Conservation (phyloP, 306 rosid genomes). For the Cyclanthera cordifolia region DNA sequence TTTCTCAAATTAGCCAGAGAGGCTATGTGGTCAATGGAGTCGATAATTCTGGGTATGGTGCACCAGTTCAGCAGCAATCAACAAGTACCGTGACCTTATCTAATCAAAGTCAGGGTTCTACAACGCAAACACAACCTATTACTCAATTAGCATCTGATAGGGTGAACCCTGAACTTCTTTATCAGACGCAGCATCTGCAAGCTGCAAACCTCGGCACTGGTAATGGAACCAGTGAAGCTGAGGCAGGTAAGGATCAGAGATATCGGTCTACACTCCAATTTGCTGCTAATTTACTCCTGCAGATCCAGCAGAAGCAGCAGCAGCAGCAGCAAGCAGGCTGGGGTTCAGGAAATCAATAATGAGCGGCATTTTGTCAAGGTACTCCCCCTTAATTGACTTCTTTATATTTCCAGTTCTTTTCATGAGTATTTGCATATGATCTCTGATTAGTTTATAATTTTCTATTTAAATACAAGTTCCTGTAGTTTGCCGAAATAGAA, state of each 20-base stretch:
- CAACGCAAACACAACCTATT: conserved; percentile 33
- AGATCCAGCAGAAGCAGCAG: conserved; percentile 76
- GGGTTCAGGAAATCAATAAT: conserved; percentile 69
- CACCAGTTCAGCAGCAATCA: conserved; percentile 45
- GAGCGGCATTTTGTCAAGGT: conserved; percentile 40
- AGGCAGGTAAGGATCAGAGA: conserved; percentile 78
- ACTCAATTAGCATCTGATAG: conserved; percentile 40
- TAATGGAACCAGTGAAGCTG: conserved; percentile 61
- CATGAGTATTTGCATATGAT: background rate
- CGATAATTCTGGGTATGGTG: conserved; percentile 47
- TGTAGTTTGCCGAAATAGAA: background rate
- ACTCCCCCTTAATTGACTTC: conserved; percentile 13
- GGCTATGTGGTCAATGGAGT: conserved; percentile 51
- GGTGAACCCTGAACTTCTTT: conserved; percentile 42
- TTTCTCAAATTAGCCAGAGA: conserved; percentile 37
- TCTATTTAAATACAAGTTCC: background rate
- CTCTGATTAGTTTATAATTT: conserved; percentile 3
- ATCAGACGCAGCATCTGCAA: conserved; percentile 55
- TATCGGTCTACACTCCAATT: conserved; percentile 80
- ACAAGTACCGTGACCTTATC: conserved; percentile 34
- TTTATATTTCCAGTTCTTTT: background rate
- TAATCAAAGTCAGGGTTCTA: conserved; percentile 42
- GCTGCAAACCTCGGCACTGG: conserved; percentile 44
- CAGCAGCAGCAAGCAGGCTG: conserved; percentile 51
- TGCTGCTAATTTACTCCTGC: conserved; percentile 90